Conservation (phyloP, 495 filamentous ascomycete genomes). For the Hypoxylon lienhwacheense region DNA sequence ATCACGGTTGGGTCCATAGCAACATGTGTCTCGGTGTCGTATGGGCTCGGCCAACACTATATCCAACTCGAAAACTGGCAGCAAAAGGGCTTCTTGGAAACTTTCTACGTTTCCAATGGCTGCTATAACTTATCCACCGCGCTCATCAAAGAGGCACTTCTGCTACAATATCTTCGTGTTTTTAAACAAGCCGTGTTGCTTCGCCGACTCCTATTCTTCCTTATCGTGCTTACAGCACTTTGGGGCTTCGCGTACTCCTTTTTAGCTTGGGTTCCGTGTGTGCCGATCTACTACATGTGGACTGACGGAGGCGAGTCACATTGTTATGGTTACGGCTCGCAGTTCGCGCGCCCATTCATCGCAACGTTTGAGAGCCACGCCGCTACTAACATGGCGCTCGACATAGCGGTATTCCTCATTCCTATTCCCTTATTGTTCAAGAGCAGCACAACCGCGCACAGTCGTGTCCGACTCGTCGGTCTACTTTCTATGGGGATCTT, state of each 20-base stretch:
- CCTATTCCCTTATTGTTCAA: slow-evolving; percentile 41
- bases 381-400: slow-evolving; percentile 40
- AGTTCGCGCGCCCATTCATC: slow-evolving; percentile 19
- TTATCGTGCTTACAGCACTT: slow-evolving; percentile 33
- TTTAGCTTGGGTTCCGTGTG: slow-evolving; percentile 42
- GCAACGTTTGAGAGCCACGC: slow-evolving; percentile 41
- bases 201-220: slow-evolving; percentile 18
- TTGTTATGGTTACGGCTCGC: slow-evolving; percentile 40
- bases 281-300: slow-evolving; percentile 37
- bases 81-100: slow-evolving; percentile 21
- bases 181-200: slow-evolving; percentile 27
- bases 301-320: not conserved
- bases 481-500: slow-evolving; percentile 38
- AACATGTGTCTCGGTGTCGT: slow-evolving; percentile 22
- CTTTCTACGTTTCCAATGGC: slow-evolving; percentile 40
- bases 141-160: slow-evolving; percentile 41
- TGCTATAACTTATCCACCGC: slow-evolving; percentile 37
- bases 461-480: slow-evolving; percentile 31
- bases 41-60: slow-evolving; percentile 37
- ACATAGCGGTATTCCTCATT: slow-evolving; percentile 38
- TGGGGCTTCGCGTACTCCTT: slow-evolving; percentile 39
- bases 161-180: slow-evolving; percentile 43
- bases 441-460: slow-evolving; percentile 12
- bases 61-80: slow-evolving; percentile 22
- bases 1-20: slow-evolving; percentile 31